Conservation (phyloP, 495 filamentous ascomycete genomes). For the Daldinia caldariorum region DNA sequence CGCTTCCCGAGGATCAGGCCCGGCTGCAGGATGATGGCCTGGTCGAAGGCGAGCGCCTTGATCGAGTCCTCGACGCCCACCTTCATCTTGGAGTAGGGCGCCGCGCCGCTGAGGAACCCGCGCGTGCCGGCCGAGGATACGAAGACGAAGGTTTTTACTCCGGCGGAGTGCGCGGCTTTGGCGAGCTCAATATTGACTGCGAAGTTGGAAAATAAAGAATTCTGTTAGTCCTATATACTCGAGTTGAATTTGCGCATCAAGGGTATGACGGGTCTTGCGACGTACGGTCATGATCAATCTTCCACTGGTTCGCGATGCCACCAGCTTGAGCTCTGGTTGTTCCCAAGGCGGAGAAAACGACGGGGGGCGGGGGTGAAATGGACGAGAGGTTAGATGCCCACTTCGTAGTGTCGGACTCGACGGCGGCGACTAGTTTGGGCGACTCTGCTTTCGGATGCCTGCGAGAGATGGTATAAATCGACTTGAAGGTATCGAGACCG, state of each 20-base stretch:
- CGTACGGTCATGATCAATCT: conserved; percentile 73
- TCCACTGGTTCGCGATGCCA: conserved; percentile 75
- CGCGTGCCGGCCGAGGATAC: conserved; percentile 66
- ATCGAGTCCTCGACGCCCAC: conserved; percentile 81
- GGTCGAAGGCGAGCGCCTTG: conserved; percentile 73
- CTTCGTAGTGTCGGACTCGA: conserved; percentile 58
- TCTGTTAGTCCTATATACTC: conserved; percentile 7
- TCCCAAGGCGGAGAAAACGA: conserved; percentile 72
- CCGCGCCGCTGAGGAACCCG: conserved; percentile 43
- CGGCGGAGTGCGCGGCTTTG: conserved; percentile 69
- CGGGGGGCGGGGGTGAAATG: conserved; percentile 64
- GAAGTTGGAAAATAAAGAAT: background rate
- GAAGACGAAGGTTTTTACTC: conserved; percentile 73
- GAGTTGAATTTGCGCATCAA: background rate
- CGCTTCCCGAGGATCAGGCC: conserved; percentile 78
- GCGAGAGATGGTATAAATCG: conserved; percentile 67
- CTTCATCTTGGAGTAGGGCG: conserved; percentile 79
- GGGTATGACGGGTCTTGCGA: background rate
- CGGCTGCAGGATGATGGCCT: conserved; percentile 76
- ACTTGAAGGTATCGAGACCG: conserved; percentile 50
- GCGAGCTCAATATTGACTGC: conserved; percentile 73
- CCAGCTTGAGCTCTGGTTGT: conserved; percentile 74
- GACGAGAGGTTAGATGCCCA: conserved; percentile 67
- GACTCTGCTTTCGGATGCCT: conserved; percentile 58
- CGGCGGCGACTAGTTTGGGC: conserved; percentile 60